Evolutionary conservation across 2,329 filamentous ascomycete species (phyloP), one percentile per base, ranked within the genome.

Genomic region (Beauveria sp.): DNA sequence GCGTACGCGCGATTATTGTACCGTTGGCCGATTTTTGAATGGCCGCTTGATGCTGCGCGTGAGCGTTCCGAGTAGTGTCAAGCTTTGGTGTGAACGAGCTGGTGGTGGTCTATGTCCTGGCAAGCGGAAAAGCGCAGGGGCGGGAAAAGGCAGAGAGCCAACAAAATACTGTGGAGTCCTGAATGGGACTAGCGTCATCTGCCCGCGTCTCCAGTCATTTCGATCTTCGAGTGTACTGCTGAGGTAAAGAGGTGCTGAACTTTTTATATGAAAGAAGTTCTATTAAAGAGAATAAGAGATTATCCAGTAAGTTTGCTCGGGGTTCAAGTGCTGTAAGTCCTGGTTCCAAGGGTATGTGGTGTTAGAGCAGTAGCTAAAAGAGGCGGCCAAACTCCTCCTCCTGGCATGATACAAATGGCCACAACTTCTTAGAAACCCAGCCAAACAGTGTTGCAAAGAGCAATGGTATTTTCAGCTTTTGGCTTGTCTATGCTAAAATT

Each of bases 101-200:
- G 38, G 40, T 54, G 50, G 59, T 61, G 34, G 59, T 50, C 59
- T 56, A 50, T 54, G 59, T 55, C n/a, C 59, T 55, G 59, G 31
- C 42, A 24, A 49, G 40, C 46, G 28, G 59, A 61, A 53, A 61
- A 54, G 59, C 40, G 60, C 53, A 52, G 52, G 60, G 48, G 54
- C 53, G 18, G 31, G 45, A 59, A 62, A 62, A 62, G 5, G 61
- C 49, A 62, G n/a, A 16, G 26, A 49, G 40, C 53, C 53, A 58
- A 62, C 61, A 58, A 59, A 53, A 55, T 50, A 48, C 20, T 18
- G 16, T 46, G 49, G 16, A 38, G 42, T n/a, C 61, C 42, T 18
- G 22, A 49, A 59, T 40, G 16, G 61, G 54, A 52, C 48, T 62
- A 62, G 61, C 54, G 61, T 20, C 14, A 45, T 43, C 34, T 51